Conservation (phyloP, 495 filamentous ascomycete species). For the Annulohypoxylon bovei region DNA sequence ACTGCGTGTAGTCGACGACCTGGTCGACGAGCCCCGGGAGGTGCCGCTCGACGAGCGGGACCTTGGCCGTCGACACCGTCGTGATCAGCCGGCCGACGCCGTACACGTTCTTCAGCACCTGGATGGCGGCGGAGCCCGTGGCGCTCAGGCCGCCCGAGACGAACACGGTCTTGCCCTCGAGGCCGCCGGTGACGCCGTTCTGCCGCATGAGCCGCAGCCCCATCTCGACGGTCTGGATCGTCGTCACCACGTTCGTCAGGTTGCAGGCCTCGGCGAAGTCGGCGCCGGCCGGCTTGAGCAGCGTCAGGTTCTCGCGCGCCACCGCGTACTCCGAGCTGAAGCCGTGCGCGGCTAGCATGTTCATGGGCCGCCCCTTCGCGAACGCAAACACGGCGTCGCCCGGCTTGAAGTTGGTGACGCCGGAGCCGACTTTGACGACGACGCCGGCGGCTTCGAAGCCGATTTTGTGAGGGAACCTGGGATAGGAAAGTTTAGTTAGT, state of each 20-base stretch:
- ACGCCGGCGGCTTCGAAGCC: conserved; percentile 52
- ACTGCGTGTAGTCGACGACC: conserved; percentile 62
- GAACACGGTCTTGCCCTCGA: conserved; percentile 66
- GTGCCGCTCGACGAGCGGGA: conserved; percentile 55
- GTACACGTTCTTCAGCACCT: conserved; percentile 65
- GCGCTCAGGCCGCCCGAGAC: conserved; percentile 63
- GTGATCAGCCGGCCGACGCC: conserved; percentile 61
- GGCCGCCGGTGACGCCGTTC: conserved; percentile 42
- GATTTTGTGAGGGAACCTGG: conserved; percentile 42
- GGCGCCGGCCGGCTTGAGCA: conserved; percentile 53
- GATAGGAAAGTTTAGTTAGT: background rate
- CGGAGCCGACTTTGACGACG: conserved; percentile 55
- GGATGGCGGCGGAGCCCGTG: conserved; percentile 59
- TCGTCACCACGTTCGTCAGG: conserved; percentile 53
- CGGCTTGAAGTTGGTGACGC: conserved; percentile 54
- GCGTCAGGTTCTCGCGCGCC: conserved; percentile 34
- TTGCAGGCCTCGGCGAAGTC: conserved; percentile 49
- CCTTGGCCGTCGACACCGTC: conserved; percentile 63
- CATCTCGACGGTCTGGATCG: conserved; percentile 54
- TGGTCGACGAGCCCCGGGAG: conserved; percentile 49
- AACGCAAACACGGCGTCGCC: conserved; percentile 64
- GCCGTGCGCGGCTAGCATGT: conserved; percentile 36
- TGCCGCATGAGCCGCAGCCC: conserved; percentile 52
- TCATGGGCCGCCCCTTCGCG: conserved; percentile 38
- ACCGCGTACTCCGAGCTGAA: conserved; percentile 55